Conservation (phyloP, 2,329 filamentous ascomycete genomes). For the Trichoderma endophyticum region DNA sequence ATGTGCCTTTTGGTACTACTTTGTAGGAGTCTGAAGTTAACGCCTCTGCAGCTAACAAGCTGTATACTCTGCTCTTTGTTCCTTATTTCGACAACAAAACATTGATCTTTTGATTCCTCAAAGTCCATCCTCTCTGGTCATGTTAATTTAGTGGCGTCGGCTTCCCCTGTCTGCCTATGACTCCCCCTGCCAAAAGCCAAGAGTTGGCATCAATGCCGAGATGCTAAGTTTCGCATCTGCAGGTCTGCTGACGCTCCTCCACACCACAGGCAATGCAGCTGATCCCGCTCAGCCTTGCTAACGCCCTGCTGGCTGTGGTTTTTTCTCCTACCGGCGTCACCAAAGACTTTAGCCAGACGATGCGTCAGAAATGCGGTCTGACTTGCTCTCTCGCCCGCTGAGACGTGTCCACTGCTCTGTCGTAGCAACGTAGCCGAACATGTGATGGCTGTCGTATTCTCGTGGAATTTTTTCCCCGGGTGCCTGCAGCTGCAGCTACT, state of each 20-base stretch:
- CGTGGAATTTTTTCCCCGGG: neutral
- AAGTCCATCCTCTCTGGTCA: neutral
- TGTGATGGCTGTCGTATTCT: slow-evolving; percentile 4
- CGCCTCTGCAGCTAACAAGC: neutral
- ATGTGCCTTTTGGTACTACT: neutral
- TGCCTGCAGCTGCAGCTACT: slow-evolving; percentile 5
- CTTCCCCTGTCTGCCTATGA: neutral
- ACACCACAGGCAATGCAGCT: slow-evolving; percentile 12
- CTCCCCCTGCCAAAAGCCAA: neutral
- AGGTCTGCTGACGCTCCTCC: slow-evolving; percentile 18
- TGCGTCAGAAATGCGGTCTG: slow-evolving; percentile 7
- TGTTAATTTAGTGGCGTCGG: neutral
- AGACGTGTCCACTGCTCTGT: neutral
- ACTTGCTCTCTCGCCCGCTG: neutral
- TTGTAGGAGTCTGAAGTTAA: neutral
- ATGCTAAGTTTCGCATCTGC: slow-evolving; percentile 6
- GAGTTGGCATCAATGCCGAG: slow-evolving; percentile 9
- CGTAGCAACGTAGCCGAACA: neutral
- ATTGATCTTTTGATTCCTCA: neutral
- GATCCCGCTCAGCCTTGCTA: slow-evolving; percentile 17
- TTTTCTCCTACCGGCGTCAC: neutral
- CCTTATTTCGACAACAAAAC: neutral
- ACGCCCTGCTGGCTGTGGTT: slow-evolving; percentile 3
- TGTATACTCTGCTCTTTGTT: neutral
- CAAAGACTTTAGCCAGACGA: neutral